Percentiles rank a stretch among this genome's conserved stretches.
These are phyloP conservation scores for Cucurbita argyrosperma DNA, from an alignment of 306 rosid species.

Conservation along the genomic window DNA sequence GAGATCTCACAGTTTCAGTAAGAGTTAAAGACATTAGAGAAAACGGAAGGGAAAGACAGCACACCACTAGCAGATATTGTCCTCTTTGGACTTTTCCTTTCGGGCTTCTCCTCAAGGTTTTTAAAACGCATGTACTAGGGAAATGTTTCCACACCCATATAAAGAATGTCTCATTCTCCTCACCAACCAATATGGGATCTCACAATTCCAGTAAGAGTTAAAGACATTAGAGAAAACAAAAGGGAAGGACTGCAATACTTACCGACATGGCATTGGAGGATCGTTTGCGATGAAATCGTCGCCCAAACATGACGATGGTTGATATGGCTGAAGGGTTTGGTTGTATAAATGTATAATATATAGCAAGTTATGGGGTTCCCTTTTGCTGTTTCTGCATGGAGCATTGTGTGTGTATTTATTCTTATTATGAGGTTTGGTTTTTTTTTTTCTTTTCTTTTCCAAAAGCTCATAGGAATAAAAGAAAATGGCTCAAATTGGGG, in stretches of 20 bases:
- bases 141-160: too few relatives aligned
- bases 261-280: slow-evolving; percentile 45
- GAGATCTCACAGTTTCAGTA: too few relatives aligned
- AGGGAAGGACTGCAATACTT: slow-evolving; percentile 5
- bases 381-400: not conserved
- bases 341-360: not conserved
- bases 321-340: not conserved
- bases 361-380: not conserved
- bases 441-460: not conserved
- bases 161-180: too few relatives aligned
- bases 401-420: not conserved
- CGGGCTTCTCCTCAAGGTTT: too few relatives aligned
- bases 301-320: slow-evolving; percentile 32
- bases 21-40: not conserved
- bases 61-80: too few relatives aligned
- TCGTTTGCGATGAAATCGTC: slow-evolving; percentile 17
- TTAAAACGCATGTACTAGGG: too few relatives aligned
- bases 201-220: too few relatives aligned
- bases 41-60: not conserved
- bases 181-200: too few relatives aligned
- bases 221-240: not conserved
- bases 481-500: not conserved
- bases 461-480: not conserved
- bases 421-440: not conserved
- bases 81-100: too few relatives aligned